phyloP scores from a whole-genome alignment of 2,329 filamentous ascomycete species.

The Aspergillus caelatus region DNA sequence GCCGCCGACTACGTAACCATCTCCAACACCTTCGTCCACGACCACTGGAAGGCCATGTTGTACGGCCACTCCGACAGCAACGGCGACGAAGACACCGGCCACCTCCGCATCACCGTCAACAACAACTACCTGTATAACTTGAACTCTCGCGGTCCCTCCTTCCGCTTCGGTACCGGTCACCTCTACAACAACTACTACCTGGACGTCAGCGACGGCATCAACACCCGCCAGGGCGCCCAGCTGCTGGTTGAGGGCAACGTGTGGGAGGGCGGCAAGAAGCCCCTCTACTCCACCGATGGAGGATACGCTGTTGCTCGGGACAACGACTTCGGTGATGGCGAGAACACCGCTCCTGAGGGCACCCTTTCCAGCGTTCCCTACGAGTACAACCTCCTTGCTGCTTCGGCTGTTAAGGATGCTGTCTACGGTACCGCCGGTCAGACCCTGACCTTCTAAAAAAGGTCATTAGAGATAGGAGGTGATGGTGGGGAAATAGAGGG shows the following conservation, averaged over 20 bases:
- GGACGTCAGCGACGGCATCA: constrained; percentile 55
- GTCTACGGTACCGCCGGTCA: constrained; percentile 43
- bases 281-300: constrained; percentile 50
- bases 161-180: constrained; percentile 70
- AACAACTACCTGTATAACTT: constrained; percentile 69
- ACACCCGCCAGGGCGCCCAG: constrained; percentile 60
- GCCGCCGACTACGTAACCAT: constrained; percentile 62
- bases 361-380: constrained; percentile 59
- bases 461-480: not conserved
- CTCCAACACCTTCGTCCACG: constrained; percentile 56
- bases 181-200: constrained; percentile 58
- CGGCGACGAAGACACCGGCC: constrained; percentile 60
- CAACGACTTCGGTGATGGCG: constrained; percentile 52
- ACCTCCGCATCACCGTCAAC: constrained; percentile 66
- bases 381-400: constrained; percentile 56
- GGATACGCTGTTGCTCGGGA: constrained; percentile 50
- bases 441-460: constrained; percentile 35
- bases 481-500: not conserved
- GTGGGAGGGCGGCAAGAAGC: constrained; percentile 51
- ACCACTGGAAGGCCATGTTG: constrained; percentile 66
- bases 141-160: constrained; percentile 64
- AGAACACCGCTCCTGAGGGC: constrained; percentile 54
- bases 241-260: constrained; percentile 61
- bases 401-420: constrained; percentile 49
- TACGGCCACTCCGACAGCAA: constrained; percentile 64